Base-by-base conservation (phyloP, 2,329 filamentous ascomycete genomes). In the Alternaria burnsii region DNA sequence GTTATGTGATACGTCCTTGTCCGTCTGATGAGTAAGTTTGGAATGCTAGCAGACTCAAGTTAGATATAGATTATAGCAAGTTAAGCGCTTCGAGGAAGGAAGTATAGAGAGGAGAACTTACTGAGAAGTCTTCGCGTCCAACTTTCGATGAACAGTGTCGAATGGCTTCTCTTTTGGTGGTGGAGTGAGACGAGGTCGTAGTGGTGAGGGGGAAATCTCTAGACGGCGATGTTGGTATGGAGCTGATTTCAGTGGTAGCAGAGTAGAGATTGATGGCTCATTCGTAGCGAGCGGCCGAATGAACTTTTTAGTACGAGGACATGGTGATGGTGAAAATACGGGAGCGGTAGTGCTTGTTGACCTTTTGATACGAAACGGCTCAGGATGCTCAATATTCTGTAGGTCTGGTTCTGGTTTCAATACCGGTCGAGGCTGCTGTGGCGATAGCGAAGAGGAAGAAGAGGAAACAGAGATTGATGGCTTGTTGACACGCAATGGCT, bases 141-240 rank as follows among this genome's bases (percentile, higher is more conserved):
- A 38, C 8, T 38, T 24, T 26, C 20, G 46, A 50, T 50, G 46
- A 36, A 32, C 18, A 2, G 30, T n/a, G 14, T 38, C 46, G 11
- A 38, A 20, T 26, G 32, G 2, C 9, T n/a, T 36, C 18, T 34
- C 20, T 38, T 34, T 36, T 7, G 46, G 24, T 36, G 46, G 20
- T 3, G 46, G 34, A n/a, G 16, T 18, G 4, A 34, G 22, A 20
- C 46, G 46, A 50, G 46, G 34, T 24, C 30, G 46, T 38, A 50
- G 16, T 36, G 46, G 46, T 5, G 24, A 36, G 36, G 36, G 36
- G 2, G 46, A 38, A 1, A 50, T 20, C 20, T 50, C 20, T 12
- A 50, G 20, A n/a, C 46, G 46, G 14, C 46, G 46, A 50, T 22
- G 46, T 16, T 48, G 46, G 24, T 48, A 12, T 22, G 46, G 46